Evolutionary conservation across 805 yeast genomes (phyloP).

Genomic region (Saturnispora ahearnii): DNA sequence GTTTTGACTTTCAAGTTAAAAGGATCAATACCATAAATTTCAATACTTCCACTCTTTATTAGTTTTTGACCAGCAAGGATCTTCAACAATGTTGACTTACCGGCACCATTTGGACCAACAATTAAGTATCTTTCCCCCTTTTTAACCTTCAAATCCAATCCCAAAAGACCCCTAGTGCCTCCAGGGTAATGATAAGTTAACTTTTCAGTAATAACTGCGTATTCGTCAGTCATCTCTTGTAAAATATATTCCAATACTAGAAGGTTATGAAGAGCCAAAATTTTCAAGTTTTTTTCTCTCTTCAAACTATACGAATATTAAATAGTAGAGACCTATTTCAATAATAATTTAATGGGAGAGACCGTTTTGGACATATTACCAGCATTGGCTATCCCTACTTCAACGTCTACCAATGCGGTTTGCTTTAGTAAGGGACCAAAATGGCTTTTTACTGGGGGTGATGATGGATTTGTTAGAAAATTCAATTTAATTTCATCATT

Average conservation of each 20-base stretch:
- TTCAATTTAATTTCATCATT: conserved; percentile 80
- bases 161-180: conserved; percentile 51
- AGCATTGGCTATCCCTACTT: conserved; percentile 78
- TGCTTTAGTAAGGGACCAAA: conserved; percentile 72
- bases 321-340: neutral
- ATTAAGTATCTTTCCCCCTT: conserved; percentile 70
- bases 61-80: conserved; percentile 88
- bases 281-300: neutral
- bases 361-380: conserved; percentile 64
- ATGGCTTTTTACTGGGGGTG: conserved; percentile 91
- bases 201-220: conserved; percentile 50
- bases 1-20: conserved; percentile 32
- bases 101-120: conserved; percentile 96
- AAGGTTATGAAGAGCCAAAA: neutral
- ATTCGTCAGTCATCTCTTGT: neutral
- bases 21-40: conserved; percentile 81
- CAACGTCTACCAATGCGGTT: conserved; percentile 67
- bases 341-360: neutral
- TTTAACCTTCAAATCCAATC: conserved; percentile 52
- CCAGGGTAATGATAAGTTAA: conserved; percentile 63
- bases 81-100: conserved; percentile 81
- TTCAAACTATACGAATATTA: neutral
- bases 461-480: conserved; percentile 87
- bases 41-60: conserved; percentile 60
- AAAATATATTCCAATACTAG: neutral